phyloP scores from a whole-genome alignment of 1,284 basidiomycete species.

The Marasmius sp. region DNA sequence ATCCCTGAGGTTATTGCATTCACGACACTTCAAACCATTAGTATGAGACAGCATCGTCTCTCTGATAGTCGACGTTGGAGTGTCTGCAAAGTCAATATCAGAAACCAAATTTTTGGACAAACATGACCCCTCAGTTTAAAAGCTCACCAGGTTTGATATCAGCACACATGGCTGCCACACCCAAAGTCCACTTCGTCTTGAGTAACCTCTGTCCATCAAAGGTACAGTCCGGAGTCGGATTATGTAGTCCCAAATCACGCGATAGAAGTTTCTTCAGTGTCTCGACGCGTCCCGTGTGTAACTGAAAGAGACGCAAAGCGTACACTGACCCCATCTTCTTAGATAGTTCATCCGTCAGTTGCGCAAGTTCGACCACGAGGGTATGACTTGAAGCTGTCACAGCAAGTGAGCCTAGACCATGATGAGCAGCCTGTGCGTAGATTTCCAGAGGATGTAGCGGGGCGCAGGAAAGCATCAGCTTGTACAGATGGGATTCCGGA shows the following conservation, averaged over 20 bases:
- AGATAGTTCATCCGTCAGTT: not conserved
- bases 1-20: not conserved
- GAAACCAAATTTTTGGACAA: not conserved
- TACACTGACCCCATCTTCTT: not conserved
- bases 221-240: not conserved
- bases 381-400: not conserved
- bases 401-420: not conserved
- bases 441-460: not conserved
- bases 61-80: not conserved
- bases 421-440: not conserved
- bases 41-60: not conserved
- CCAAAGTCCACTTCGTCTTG: not conserved
- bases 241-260: not conserved
- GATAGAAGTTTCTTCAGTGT: not conserved
- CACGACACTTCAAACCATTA: not conserved
- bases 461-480: not conserved
- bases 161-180: not conserved
- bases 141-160: not conserved
- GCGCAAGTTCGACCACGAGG: not conserved
- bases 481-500: not conserved
- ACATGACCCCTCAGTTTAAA: not conserved
- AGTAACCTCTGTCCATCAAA: not conserved
- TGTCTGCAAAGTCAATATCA: not conserved
- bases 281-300: not conserved
- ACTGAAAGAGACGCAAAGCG: not conserved